Conservation (phyloP, 2,329 filamentous ascomycete species). For the Monilinia fructicola region DNA sequence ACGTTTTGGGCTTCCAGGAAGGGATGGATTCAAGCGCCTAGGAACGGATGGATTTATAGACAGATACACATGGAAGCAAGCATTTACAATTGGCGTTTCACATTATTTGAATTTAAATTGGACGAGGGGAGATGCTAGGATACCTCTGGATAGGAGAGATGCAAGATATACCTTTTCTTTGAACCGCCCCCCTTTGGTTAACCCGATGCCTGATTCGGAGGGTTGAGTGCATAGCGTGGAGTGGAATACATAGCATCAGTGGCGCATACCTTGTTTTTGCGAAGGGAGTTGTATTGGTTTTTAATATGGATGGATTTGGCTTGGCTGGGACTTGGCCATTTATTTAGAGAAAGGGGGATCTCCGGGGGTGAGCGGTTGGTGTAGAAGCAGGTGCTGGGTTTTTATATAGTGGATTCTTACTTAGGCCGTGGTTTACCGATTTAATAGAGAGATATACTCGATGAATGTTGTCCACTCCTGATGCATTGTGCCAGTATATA, state of each 20-base stretch:
- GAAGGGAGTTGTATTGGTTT: not conserved
- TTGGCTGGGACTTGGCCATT: not conserved
- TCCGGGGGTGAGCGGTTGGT: not conserved
- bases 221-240: constrained; percentile 12
- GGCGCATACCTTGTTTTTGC: constrained; percentile 1
- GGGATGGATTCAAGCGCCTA: not conserved
- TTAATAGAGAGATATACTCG: constrained; percentile 5
- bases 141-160: not conserved
- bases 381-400: not conserved
- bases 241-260: not conserved
- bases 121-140: not conserved
- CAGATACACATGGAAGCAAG: constrained; percentile 16
- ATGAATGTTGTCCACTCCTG: not conserved
- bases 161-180: constrained; percentile 9
- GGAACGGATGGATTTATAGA: constrained; percentile 20
- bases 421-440: not conserved
- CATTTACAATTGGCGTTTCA: constrained; percentile 14
- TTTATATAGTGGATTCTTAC: not conserved
- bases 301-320: constrained; percentile 12
- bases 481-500: not conserved
- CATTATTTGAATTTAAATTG: not conserved
- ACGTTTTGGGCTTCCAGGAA: not conserved
- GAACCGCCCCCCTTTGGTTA: not conserved
- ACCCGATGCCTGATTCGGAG: not conserved
- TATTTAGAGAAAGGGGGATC: not conserved